Evolutionary conservation across 2,329 filamentous ascomycete genomes (phyloP), one percentile per base, ranked within the genome.

Genomic region (Botrytis sinoallii): DNA sequence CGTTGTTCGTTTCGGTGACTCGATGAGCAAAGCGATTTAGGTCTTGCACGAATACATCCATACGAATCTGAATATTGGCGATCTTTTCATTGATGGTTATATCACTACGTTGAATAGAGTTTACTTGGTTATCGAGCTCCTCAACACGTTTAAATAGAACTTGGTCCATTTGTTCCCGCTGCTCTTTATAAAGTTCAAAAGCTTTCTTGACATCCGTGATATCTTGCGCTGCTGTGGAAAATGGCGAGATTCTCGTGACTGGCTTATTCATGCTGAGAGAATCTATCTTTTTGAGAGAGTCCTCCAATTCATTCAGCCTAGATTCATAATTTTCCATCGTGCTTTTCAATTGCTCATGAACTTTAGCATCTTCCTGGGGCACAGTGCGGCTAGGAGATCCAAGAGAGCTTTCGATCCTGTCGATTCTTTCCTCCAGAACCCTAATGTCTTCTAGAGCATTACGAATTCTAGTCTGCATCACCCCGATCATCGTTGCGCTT

Each of bases 141-240:
- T 69, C 63, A 9, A 69, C 18, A 14, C 52, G 29, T 40, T 40
- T n/a, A n/a, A 42, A 18, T 16, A 16, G 38, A 16, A 25, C 40
- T 60, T 52, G 40, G 6, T 61, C 38, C 4, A 29, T 20, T 32
- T 69, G 22, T 22, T 22, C 40, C 25, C 16, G 38, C 10, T 72
- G n/a, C 22, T 12, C 14, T 68, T 32, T 55, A 22, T 44, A 44
- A 18, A 48, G 18, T 32, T 72, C 71, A 8, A 69, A 40, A 25
- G 40, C 29, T 25, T 60, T 40, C 52, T 72, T 72, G 6, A 68
- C n/a, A 22, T 72, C 71, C 9, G 52, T 16, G 16, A 48, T 7
- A 25, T 69, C 61, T 38, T 48, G 40, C 5, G 25, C 40, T 32
- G 52, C 42, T n/a, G 63, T 69, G 25, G 71, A 68, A 32, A 72